Evolutionary conservation across 768 basidiomycete genomes (phyloP).

Genomic region (Tylopilus rubrobrunneus): DNA sequence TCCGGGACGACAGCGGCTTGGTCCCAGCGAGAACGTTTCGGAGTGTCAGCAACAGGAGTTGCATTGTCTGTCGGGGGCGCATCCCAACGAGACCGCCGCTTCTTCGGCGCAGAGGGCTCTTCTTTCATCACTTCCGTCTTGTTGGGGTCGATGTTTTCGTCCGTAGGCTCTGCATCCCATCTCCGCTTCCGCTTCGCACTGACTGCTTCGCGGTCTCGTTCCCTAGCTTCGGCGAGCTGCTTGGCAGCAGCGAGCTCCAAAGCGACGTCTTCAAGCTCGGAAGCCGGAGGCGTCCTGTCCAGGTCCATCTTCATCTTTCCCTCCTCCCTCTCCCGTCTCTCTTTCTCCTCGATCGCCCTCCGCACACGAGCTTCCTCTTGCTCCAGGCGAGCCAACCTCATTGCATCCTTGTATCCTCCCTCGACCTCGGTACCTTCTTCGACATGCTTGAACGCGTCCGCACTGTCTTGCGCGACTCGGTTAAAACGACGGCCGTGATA

Average conservation of each 20-base stretch:
- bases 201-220: constrained; percentile 35
- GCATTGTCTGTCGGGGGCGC: constrained; percentile 75
- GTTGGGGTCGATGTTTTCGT: constrained; percentile 65
- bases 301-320: constrained; percentile 77
- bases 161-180: constrained; percentile 69
- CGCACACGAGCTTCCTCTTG: constrained; percentile 87
- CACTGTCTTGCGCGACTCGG: constrained; percentile 76
- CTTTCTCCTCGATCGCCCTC: constrained; percentile 85
- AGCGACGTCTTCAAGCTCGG: constrained; percentile 70
- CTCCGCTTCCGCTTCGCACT: constrained; percentile 71
- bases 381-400: constrained; percentile 87
- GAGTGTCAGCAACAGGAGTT: constrained; percentile 52
- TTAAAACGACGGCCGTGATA: constrained; percentile 92
- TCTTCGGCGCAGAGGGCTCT: constrained; percentile 77
- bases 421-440: constrained; percentile 70
- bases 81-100: constrained; percentile 95
- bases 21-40: constrained; percentile 96
- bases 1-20: constrained; percentile 79
- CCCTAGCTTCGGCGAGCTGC: constrained; percentile 36
- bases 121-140: constrained; percentile 66
- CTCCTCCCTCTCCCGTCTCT: constrained; percentile 69
- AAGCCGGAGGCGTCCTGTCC: constrained; percentile 88
- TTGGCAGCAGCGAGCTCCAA: constrained; percentile 57
- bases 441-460: constrained; percentile 68
- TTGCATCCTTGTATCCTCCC: constrained; percentile 94